Evolutionary conservation across 2,329 filamentous ascomycete species (phyloP).

Genomic region (Cordyceps pruinosa): DNA sequence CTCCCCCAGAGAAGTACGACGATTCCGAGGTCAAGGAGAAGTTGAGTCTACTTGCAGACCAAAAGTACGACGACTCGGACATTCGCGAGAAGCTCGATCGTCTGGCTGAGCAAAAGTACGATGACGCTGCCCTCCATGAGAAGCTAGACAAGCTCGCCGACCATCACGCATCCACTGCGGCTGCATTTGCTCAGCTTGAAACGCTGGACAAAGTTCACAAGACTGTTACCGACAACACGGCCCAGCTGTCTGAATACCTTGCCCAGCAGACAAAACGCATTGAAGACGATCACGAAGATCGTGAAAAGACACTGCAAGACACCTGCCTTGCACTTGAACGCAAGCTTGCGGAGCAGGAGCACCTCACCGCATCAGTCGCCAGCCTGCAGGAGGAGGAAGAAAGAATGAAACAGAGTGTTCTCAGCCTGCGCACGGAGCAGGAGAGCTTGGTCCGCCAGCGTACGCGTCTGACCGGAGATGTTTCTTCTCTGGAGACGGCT

Average conservation of each 20-base stretch:
- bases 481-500: conserved; percentile 86
- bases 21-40: conserved; percentile 27
- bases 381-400: conserved; percentile 46
- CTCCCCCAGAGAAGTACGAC: conserved; percentile 55
- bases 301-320: conserved; percentile 73
- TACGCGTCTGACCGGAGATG: conserved; percentile 71
- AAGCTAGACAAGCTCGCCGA: conserved; percentile 24
- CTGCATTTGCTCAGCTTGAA: conserved; percentile 68
- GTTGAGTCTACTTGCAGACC: conserved; percentile 27
- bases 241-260: conserved; percentile 78
- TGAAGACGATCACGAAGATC: conserved; percentile 69
- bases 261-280: conserved; percentile 68
- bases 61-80: conserved; percentile 28
- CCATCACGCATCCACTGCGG: conserved; percentile 56
- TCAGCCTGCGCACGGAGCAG: conserved; percentile 57
- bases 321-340: conserved; percentile 75
- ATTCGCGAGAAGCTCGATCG: conserved; percentile 21
- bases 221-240: conserved; percentile 76
- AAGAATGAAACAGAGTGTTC: conserved; percentile 47
- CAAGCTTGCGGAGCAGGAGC: conserved; percentile 57
- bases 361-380: conserved; percentile 49
- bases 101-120: conserved; percentile 17
- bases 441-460: conserved; percentile 74
- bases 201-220: conserved; percentile 84
- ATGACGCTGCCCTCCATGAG: conserved; percentile 16